Evolutionary conservation across 495 filamentous ascomycete genomes (phyloP).

Genomic region (Aspergillus homomorphus): DNA sequence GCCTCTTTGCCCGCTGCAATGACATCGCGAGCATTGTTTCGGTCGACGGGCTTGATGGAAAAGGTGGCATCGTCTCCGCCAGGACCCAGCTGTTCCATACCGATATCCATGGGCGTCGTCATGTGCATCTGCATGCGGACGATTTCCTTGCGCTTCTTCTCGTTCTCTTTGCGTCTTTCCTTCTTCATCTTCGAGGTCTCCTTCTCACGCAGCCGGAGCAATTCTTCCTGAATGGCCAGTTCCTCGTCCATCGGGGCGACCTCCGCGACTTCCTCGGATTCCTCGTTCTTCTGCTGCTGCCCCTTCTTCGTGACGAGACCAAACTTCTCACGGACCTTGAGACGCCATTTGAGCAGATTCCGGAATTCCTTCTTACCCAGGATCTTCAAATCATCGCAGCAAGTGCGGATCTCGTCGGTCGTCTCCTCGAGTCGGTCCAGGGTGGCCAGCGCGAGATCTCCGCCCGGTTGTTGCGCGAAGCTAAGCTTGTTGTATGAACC

Average conservation of each 20-base stretch:
- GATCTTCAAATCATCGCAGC: conserved; percentile 85
- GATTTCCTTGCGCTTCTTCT: conserved; percentile 85
- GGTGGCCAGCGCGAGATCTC: conserved; percentile 82
- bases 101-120: conserved; percentile 93
- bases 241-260: conserved; percentile 92
- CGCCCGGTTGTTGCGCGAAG: conserved; percentile 71
- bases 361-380: conserved; percentile 95
- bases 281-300: conserved; percentile 45
- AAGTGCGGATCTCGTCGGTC: conserved; percentile 77
- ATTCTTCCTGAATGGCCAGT: conserved; percentile 78
- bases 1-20: conserved; percentile 79
- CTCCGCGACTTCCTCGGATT: conserved; percentile 71
- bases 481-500: conserved; percentile 79
- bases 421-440: conserved; percentile 90
- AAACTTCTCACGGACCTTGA: conserved; percentile 88
- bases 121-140: conserved; percentile 94
- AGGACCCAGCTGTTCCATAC: conserved; percentile 83
- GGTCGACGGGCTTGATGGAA: conserved; percentile 72
- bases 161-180: conserved; percentile 78
- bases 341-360: conserved; percentile 83
- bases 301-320: conserved; percentile 72
- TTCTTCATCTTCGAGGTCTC: conserved; percentile 72
- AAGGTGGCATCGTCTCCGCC: conserved; percentile 79
- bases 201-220: conserved; percentile 75
- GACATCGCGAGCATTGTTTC: conserved; percentile 62